These are phyloP conservation scores for Aspergillus nomiae DNA, from an alignment of 2,329 filamentous ascomycete species.

Conservation along the genomic window DNA sequence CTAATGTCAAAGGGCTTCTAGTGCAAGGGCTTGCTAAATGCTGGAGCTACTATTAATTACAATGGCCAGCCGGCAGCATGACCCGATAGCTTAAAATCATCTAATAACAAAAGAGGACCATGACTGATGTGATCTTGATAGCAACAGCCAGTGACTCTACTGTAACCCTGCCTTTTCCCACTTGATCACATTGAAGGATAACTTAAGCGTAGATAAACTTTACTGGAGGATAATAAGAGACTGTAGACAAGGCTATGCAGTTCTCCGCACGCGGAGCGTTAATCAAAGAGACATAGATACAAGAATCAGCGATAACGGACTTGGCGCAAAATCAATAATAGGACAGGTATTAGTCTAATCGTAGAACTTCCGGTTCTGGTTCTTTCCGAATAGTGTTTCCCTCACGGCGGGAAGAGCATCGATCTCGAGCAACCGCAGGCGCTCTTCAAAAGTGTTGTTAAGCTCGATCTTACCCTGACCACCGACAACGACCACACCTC, in stretches of 20 bases:
- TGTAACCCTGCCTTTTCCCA: not conserved
- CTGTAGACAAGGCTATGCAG: conserved; percentile 21
- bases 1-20: not conserved
- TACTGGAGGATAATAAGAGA: conserved; percentile 4
- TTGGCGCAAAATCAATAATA: conserved; percentile 10
- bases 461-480: conserved; percentile 93
- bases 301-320: conserved; percentile 14
- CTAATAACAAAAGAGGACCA: not conserved
- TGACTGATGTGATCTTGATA: not conserved
- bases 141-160: not conserved
- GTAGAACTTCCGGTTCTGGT: conserved; percentile 92
- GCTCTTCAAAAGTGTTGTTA: conserved; percentile 96
- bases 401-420: conserved; percentile 83
- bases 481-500: conserved; percentile 79
- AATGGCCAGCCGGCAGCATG: not conserved
- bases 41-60: not conserved
- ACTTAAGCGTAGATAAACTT: not conserved
- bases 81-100: not conserved
- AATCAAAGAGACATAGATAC: conserved; percentile 19
- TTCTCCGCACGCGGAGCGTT: conserved; percentile 13
- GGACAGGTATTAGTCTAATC: conserved; percentile 61
- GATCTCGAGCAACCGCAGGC: conserved; percentile 80
- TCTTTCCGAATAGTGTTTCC: conserved; percentile 87
- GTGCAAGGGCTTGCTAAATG: not conserved
- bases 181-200: not conserved